These are phyloP conservation scores for Arthrobotrys pseudoclavata DNA, from an alignment of 2,329 filamentous ascomycete genomes.

Conservation along the genomic window DNA sequence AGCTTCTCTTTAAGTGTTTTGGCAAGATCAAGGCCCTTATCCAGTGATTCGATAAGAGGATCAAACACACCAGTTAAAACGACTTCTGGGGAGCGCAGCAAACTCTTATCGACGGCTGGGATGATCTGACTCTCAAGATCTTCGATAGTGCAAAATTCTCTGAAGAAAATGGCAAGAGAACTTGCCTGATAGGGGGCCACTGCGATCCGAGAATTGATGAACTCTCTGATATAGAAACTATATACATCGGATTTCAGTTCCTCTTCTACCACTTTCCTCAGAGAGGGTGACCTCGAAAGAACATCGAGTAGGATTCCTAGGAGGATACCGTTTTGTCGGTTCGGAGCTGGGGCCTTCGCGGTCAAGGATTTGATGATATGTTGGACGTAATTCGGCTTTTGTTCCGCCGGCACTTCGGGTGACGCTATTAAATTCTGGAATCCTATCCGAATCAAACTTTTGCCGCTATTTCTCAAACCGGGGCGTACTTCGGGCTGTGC, in stretches of 20 bases:
- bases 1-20: constrained; percentile 78
- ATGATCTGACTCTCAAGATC: constrained; percentile 83
- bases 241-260: constrained; percentile 79
- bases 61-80: constrained; percentile 83
- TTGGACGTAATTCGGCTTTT: constrained; percentile 73
- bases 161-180: constrained; percentile 85
- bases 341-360: constrained; percentile 75
- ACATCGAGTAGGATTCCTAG: constrained; percentile 91
- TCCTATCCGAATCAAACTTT: constrained; percentile 34
- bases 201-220: constrained; percentile 81
- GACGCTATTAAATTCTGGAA: constrained; percentile 45
- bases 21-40: constrained; percentile 81
- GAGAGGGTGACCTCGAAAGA: constrained; percentile 77
- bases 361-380: constrained; percentile 77
- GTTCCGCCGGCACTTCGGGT: constrained; percentile 32
- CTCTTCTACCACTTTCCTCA: constrained; percentile 74
- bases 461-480: constrained; percentile 46
- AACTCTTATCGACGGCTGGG: constrained; percentile 86
- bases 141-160: constrained; percentile 77
- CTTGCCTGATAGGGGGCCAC: constrained; percentile 79
- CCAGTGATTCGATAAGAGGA: constrained; percentile 78
- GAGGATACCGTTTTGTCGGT: constrained; percentile 79
- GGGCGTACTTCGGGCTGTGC: constrained; percentile 51
- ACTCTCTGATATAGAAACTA: constrained; percentile 85
- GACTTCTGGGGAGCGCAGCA: constrained; percentile 90